Conservation (phyloP, 2,329 filamentous ascomycete genomes). For the Neoascochyta sp. region DNA sequence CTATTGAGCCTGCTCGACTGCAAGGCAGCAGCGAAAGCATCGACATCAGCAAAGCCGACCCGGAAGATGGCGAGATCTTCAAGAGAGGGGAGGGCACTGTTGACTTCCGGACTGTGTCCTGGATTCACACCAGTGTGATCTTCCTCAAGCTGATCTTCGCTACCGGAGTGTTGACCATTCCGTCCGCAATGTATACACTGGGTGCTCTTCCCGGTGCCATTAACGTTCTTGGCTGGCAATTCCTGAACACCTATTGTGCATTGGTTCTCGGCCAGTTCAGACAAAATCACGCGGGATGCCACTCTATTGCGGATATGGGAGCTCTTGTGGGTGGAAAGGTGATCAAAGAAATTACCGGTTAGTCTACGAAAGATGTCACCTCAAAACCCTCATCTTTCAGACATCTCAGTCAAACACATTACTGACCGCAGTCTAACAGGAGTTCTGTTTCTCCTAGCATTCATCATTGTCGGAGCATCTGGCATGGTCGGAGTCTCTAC, state of each 20-base stretch:
- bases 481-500: slow-evolving; percentile 59
- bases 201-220: slow-evolving; percentile 49
- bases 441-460: slow-evolving; percentile 55
- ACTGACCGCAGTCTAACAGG: too few relatives aligned
- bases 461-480: slow-evolving; percentile 54
- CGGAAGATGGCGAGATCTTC: slow-evolving; percentile 49
- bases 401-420: too few relatives aligned
- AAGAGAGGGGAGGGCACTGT: slow-evolving; percentile 46
- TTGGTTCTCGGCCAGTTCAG: slow-evolving; percentile 52
- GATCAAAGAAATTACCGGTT: slow-evolving; percentile 49
- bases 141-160: slow-evolving; percentile 54
- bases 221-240: slow-evolving; percentile 48
- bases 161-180: slow-evolving; percentile 50
- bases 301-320: slow-evolving; percentile 58
- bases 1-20: slow-evolving; percentile 19
- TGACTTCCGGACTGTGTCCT: slow-evolving; percentile 53
- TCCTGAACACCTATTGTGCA: slow-evolving; percentile 49
- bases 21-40: slow-evolving; percentile 21
- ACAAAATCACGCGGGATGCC: slow-evolving; percentile 50
- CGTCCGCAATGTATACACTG: slow-evolving; percentile 46
- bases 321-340: slow-evolving; percentile 52
- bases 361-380: too few relatives aligned
- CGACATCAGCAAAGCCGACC: slow-evolving; percentile 17
- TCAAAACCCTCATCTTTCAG: too few relatives aligned
- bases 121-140: slow-evolving; percentile 51